Percentiles rank a stretch among this genome's conserved stretches.
Evolutionary conservation across 2,329 filamentous ascomycete genomes (phyloP).

Genomic region (Diatrype stigma): DNA sequence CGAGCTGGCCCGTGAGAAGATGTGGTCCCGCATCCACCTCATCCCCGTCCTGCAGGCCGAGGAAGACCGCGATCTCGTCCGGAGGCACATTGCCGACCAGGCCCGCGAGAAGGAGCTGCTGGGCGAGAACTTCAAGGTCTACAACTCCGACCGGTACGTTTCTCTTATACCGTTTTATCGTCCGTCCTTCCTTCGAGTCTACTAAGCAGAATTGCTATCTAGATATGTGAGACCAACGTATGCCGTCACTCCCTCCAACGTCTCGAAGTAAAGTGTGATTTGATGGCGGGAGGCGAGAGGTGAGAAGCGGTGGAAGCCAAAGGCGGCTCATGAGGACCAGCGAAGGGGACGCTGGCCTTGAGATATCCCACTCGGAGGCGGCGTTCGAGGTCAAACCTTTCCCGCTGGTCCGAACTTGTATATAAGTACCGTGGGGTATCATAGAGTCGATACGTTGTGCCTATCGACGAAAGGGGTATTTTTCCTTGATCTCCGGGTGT

Average conservation of each 20-base stretch:
- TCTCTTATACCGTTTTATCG: too few relatives aligned
- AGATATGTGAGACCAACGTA: slow-evolving; percentile 82
- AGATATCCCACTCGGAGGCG: too few relatives aligned
- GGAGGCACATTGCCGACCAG: slow-evolving; percentile 81
- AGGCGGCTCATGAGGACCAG: too few relatives aligned
- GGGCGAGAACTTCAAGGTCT: slow-evolving; percentile 78
- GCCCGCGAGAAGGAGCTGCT: slow-evolving; percentile 86
- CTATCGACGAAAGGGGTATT: too few relatives aligned
- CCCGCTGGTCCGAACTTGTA: too few relatives aligned
- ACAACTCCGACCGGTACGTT: slow-evolving; percentile 80
- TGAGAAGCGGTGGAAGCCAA: too few relatives aligned
- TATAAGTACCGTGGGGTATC: too few relatives aligned
- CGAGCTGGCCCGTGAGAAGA: slow-evolving; percentile 93
- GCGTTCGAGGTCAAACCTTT: too few relatives aligned
- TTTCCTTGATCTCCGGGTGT: too few relatives aligned
- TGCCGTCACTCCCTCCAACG: slow-evolving; percentile 62
- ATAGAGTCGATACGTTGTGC: too few relatives aligned
- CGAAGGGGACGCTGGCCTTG: too few relatives aligned
- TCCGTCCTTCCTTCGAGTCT: neutral
- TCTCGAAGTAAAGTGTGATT: slow-evolving; percentile 47
- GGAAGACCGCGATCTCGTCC: slow-evolving; percentile 91
- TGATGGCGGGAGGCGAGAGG: too few relatives aligned
- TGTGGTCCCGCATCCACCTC: slow-evolving; percentile 94
- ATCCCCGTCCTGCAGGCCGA: slow-evolving; percentile 93
- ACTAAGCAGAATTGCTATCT: slow-evolving; percentile 2